Conservation (phyloP, 352 stramenopile genomes). For the Globisporangium lucens region DNA sequence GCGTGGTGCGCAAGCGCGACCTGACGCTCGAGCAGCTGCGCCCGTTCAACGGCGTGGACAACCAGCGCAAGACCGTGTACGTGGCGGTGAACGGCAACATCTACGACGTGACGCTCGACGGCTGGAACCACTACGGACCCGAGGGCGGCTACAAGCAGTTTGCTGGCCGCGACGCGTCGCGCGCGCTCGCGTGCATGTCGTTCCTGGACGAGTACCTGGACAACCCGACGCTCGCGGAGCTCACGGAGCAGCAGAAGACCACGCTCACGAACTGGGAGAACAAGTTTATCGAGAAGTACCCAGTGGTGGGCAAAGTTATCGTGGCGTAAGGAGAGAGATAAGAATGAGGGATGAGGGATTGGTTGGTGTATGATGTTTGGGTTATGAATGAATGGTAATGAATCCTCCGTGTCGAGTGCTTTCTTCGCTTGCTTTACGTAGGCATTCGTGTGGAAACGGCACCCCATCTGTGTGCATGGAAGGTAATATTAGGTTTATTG, state of each 20-base stretch:
- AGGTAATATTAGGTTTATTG: too few species aligned
- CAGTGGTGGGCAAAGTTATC: conserved; percentile 87
- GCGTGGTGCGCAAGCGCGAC: conserved; percentile 76
- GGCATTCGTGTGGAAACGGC: not conserved
- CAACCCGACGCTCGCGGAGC: conserved; percentile 88
- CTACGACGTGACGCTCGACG: conserved; percentile 96
- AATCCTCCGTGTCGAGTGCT: not conserved
- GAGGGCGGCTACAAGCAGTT: conserved; percentile 95
- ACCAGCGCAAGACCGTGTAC: conserved; percentile 91
- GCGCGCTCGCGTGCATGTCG: conserved; percentile 95
- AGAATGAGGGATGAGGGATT: not conserved
- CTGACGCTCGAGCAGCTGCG: conserved; percentile 84
- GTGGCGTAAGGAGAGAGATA: conserved; percentile 8
- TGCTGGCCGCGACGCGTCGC: conserved; percentile 93
- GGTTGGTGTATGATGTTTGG: not conserved
- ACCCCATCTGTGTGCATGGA: too few species aligned
- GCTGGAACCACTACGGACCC: conserved; percentile 91
- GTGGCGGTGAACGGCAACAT: conserved; percentile 93
- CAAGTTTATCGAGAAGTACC: conserved; percentile 95
- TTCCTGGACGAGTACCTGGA: conserved; percentile 93
- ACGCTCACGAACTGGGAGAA: conserved; percentile 95
- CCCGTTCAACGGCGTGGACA: conserved; percentile 77
- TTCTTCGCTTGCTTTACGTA: not conserved
- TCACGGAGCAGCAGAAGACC: conserved; percentile 91
- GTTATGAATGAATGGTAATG: not conserved